Conservation (phyloP, 1,284 basidiomycete species). For the Apiotrichum gamsii region DNA sequence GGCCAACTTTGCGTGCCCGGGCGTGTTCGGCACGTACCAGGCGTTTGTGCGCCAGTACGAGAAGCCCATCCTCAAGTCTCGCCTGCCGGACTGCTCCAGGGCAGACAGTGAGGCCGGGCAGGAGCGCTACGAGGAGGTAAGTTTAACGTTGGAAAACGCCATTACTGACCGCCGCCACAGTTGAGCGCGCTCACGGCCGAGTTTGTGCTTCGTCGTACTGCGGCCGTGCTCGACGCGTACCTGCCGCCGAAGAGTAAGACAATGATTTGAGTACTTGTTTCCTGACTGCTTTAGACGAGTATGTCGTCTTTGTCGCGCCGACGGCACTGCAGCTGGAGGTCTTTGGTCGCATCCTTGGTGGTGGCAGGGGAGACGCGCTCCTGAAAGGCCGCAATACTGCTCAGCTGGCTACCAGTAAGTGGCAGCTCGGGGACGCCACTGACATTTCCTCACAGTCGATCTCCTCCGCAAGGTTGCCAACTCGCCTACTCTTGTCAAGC, state of each 20-base stretch:
- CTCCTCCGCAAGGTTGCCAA: constrained; percentile 83
- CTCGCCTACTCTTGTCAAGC: constrained; percentile 62
- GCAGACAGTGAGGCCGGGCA: constrained; percentile 71
- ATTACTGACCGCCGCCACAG: no score
- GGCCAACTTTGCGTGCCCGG: constrained; percentile 92
- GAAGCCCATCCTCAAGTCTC: constrained; percentile 77
- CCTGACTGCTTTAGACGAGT: constrained; percentile 63
- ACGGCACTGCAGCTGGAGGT: constrained; percentile 73
- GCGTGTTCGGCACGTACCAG: constrained; percentile 63
- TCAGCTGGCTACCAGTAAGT: constrained; percentile 72
- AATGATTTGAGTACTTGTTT: no score
- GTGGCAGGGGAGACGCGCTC: constrained; percentile 57
- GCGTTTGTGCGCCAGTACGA: constrained; percentile 79
- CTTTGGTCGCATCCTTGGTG: constrained; percentile 56
- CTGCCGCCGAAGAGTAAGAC: constrained; percentile 83
- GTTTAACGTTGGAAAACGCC: no score
- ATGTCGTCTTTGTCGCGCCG: constrained; percentile 83
- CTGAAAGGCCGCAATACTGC: constrained; percentile 63
- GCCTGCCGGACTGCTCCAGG: constrained; percentile 65
- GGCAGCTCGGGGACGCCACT: not conserved
- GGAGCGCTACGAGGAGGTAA: constrained; percentile 64
- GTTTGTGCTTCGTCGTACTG: constrained; percentile 84
- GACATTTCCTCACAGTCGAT: constrained; percentile 30
- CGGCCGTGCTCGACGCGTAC: constrained; percentile 71
- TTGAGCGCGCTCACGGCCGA: constrained; percentile 69